Evolutionary conservation across 169 alveolate species (phyloP).

Genomic region (Ichthyophthirius multifiliis): DNA sequence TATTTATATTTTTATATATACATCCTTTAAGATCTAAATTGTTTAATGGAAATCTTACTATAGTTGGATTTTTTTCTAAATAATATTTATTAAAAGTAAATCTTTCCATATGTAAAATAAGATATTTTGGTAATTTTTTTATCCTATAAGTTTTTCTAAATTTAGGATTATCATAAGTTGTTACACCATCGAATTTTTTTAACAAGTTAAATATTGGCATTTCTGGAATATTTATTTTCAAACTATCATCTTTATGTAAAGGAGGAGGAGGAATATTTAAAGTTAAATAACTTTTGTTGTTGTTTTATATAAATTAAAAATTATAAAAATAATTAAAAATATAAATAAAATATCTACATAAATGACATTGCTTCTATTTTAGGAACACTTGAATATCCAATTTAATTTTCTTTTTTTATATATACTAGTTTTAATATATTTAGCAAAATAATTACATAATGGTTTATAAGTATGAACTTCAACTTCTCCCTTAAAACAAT

Average conservation of each 20-base stretch:
- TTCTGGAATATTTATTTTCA: constrained; percentile 90
- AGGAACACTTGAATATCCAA: constrained; percentile 28
- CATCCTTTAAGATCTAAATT: constrained; percentile 88
- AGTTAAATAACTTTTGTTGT: constrained; percentile 65
- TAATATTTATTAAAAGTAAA: constrained; percentile 94
- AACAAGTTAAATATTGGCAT: constrained; percentile 91
- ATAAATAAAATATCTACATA: background rate
- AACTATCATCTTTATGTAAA: constrained; percentile 91
- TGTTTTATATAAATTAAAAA: constrained; percentile 22
- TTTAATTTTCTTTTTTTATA: background rate
- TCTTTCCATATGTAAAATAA: constrained; percentile 92
- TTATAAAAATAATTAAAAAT: background rate
- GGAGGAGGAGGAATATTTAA: constrained; percentile 93
- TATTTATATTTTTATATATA: constrained; percentile 4
- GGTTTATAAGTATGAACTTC: constrained; percentile 70
- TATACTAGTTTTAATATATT: background rate
- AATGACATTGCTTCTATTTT: background rate
- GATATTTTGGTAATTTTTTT: constrained; percentile 87
- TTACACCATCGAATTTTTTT: constrained; percentile 95
- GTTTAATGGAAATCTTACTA: constrained; percentile 96
- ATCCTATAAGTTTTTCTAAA: constrained; percentile 37
- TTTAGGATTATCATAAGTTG: constrained; percentile 76
- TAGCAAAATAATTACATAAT: constrained; percentile 32
- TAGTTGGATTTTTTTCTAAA: constrained; percentile 98
- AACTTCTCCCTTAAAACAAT: constrained; percentile 89